A percentile compares a stretch with the other conserved stretches of the same genome.
phyloP scores from a whole-genome alignment of 2,329 filamentous ascomycete species.

The Fragosphaeria purpurea region DNA sequence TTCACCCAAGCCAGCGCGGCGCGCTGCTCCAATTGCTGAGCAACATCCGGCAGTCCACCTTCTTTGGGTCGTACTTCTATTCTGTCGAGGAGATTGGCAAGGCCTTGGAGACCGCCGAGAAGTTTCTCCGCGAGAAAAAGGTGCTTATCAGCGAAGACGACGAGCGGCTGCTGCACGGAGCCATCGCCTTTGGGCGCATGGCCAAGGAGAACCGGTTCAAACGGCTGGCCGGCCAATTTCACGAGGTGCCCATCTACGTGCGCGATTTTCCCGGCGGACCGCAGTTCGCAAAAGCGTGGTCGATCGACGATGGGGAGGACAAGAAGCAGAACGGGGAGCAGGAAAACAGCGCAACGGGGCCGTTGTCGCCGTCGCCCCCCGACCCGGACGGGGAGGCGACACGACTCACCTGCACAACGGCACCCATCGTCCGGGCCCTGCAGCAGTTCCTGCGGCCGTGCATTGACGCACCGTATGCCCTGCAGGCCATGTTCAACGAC shows the following conservation, averaged over 20 bases:
- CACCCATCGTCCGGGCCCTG: constrained; percentile 39
- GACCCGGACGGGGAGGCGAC: no score
- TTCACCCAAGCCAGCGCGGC: constrained; percentile 64
- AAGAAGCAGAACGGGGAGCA: constrained; percentile 17
- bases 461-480: constrained; percentile 30
- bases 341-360: no score
- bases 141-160: constrained; percentile 53
- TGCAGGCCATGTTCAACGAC: constrained; percentile 39
- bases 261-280: constrained; percentile 53
- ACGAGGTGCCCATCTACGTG: constrained; percentile 71
- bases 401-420: constrained; percentile 33
- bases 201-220: constrained; percentile 54
- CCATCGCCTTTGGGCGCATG: constrained; percentile 53
- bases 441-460: constrained; percentile 42
- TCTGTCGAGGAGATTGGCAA: constrained; percentile 50
- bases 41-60: constrained; percentile 75
- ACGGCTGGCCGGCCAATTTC: constrained; percentile 54
- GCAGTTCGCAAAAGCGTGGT: constrained; percentile 47
- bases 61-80: constrained; percentile 75
- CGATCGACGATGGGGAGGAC: constrained; percentile 42
- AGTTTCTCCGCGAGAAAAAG: constrained; percentile 55
- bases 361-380: no score
- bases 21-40: constrained; percentile 58
- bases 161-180: constrained; percentile 46
- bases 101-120: constrained; percentile 54